A percentile compares a stretch with the other conserved stretches of the same genome.
Conservation (phyloP, 345 rosid genomes). For the Citrus reticulata region DNA sequence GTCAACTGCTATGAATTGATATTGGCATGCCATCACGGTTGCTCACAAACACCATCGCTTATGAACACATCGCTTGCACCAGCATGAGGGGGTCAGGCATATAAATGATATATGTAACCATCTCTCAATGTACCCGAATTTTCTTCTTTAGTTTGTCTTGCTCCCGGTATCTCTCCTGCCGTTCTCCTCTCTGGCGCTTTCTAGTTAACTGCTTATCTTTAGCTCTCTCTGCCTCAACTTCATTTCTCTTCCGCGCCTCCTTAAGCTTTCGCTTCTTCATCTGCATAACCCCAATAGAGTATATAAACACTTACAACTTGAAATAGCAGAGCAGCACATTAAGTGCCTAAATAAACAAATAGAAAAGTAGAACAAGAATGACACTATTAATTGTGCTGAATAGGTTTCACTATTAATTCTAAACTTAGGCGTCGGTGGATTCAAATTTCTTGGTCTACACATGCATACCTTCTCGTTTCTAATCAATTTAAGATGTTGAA, state of each 20-base stretch:
- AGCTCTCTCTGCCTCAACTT: slow-evolving; percentile 50
- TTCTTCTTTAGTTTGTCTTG: slow-evolving; percentile 70
- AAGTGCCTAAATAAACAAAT: neutral
- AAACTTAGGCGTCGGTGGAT: neutral
- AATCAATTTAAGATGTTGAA: slow-evolving; percentile 64
- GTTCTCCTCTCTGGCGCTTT: slow-evolving; percentile 79
- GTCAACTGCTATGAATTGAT: neutral
- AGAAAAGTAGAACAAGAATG: neutral
- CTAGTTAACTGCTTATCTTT: slow-evolving; percentile 57
- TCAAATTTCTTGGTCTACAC: neutral
- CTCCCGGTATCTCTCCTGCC: slow-evolving; percentile 63
- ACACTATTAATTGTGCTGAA: too few relatives aligned
- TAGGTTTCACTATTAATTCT: neutral
- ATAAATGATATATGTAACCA: neutral
- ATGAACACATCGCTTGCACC: neutral
- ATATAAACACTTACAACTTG: neutral
- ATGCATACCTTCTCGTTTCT: slow-evolving; percentile 53
- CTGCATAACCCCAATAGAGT: slow-evolving; percentile 31
- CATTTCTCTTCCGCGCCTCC: slow-evolving; percentile 55
- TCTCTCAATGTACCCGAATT: slow-evolving; percentile 25
- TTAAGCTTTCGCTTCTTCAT: slow-evolving; percentile 56
- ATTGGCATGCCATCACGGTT: neutral
- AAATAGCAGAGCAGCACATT: neutral
- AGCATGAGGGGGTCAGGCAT: too few relatives aligned
- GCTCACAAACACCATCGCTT: neutral